A percentile compares a stretch with the other conserved stretches of the same genome.
Evolutionary conservation across 2,329 filamentous ascomycete species (phyloP).

Genomic region (Drechslera avenae): DNA sequence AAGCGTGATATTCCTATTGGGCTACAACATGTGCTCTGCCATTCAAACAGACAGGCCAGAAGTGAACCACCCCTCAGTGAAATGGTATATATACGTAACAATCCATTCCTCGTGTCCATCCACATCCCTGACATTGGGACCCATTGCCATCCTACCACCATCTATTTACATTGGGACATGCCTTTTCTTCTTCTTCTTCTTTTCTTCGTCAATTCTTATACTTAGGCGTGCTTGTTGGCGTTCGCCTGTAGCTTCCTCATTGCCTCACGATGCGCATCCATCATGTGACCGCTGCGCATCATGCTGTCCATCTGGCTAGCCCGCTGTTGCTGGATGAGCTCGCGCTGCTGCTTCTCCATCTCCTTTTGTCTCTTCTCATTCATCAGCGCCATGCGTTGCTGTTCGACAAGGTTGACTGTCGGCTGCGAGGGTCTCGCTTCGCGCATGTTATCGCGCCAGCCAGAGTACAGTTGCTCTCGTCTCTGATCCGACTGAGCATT

Average conservation of each 20-base stretch:
- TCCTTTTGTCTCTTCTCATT: constrained; percentile 68
- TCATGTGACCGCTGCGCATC: constrained; percentile 76
- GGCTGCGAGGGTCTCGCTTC: constrained; percentile 29
- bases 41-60: too few relatives aligned
- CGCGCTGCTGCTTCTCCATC: constrained; percentile 63
- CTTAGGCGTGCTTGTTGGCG: constrained; percentile 51
- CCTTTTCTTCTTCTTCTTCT: neutral
- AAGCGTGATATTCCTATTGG: neutral
- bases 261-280: constrained; percentile 77
- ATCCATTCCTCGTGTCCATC: neutral
- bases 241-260: constrained; percentile 77
- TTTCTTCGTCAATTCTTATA: neutral
- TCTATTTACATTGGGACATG: neutral
- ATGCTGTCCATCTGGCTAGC: constrained; percentile 72
- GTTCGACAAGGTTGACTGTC: constrained; percentile 38
- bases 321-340: constrained; percentile 61
- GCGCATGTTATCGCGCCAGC: constrained; percentile 44
- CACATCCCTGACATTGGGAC: constrained; percentile 6
- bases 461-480: constrained; percentile 43
- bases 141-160: constrained; percentile 3
- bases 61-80: neutral
- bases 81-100: constrained; percentile 1
- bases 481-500: constrained; percentile 35
- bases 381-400: constrained; percentile 56
- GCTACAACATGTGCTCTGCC: neutral